phyloP scores from a whole-genome alignment of 2,329 filamentous ascomycete species.

The Colletotrichum agaves region DNA sequence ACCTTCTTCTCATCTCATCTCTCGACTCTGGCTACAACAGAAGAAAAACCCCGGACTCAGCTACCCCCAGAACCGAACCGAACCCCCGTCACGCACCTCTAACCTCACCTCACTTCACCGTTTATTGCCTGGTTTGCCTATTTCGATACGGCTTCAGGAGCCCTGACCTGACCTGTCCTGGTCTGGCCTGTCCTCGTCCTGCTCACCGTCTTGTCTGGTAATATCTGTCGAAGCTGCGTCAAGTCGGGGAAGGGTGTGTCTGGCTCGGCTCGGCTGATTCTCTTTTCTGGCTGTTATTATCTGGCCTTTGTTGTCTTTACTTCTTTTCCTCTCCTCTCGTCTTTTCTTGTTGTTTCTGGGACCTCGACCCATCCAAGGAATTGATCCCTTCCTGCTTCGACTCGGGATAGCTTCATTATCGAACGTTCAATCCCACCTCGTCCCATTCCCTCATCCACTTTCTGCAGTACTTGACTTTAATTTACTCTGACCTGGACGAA shows the following conservation, averaged over 20 bases:
- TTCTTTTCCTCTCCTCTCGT: not conserved
- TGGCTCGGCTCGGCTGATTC: not conserved
- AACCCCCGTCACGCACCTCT: not conserved
- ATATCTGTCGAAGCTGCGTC: not conserved
- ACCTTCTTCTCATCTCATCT: no score
- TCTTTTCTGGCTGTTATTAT: not conserved
- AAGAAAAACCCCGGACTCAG: no score
- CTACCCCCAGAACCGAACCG: not conserved
- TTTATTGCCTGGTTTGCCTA: slow-evolving; percentile 6
- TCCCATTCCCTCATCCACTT: not conserved
- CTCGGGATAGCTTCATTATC: not conserved
- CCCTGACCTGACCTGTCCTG: not conserved
- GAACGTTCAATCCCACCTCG: not conserved
- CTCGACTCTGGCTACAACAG: no score
- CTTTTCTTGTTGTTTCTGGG: not conserved
- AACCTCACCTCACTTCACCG: not conserved
- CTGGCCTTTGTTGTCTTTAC: not conserved
- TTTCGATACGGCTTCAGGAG: slow-evolving; percentile 10
- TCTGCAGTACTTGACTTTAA: not conserved
- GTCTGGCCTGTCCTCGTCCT: not conserved
- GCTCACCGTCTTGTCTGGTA: slow-evolving; percentile 7
- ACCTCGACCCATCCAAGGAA: not conserved
- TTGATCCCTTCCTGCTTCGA: no score
- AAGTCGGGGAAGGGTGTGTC: not conserved
- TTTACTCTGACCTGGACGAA: no score